A percentile compares a stretch with the other conserved stretches of the same genome.
Conservation (phyloP, 129 eudicot genomes). For the Kitagawia praeruptora region DNA sequence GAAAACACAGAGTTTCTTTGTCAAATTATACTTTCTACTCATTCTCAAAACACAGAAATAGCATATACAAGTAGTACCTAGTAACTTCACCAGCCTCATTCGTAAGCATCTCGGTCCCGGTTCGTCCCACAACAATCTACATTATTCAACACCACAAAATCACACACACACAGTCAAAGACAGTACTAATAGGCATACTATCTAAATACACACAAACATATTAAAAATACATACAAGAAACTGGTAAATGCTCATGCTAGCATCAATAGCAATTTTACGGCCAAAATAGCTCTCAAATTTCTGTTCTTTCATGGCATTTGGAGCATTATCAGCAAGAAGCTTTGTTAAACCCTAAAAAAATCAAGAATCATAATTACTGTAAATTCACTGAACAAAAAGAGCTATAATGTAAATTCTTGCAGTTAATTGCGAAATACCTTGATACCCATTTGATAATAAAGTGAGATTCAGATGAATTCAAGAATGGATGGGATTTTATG, state of each 20-base stretch:
- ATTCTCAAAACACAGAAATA: background rate
- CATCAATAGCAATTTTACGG: slow-evolving; percentile 87
- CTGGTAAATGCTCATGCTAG: slow-evolving; percentile 98
- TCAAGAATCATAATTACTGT: background rate
- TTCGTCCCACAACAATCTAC: slow-evolving; percentile 86
- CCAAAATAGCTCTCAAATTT: slow-evolving; percentile 89
- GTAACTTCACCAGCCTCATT: slow-evolving; percentile 91
- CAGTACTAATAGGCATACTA: background rate
- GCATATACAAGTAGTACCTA: slow-evolving; percentile 37
- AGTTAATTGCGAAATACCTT: slow-evolving; percentile 27
- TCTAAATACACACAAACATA: background rate
- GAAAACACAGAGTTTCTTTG: background rate
- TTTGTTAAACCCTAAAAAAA: slow-evolving; percentile 88
- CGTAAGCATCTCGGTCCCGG: slow-evolving; percentile 77
- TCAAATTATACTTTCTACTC: background rate
- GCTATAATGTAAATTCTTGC: background rate
- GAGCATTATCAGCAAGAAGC: slow-evolving; percentile 91
- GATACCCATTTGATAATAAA: slow-evolving; percentile 30
- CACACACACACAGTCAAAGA: background rate
- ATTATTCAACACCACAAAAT: slow-evolving; percentile 1
- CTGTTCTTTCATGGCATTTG: slow-evolving; percentile 80
- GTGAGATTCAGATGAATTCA: background rate
- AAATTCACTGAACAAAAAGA: too few relatives aligned
- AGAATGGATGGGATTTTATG: background rate
- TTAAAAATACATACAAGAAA: slow-evolving; percentile 53